Percentiles rank a stretch among this genome's conserved stretches.
phyloP scores from a whole-genome alignment of 2,329 filamentous ascomycete species.

The Helminthosporium solani region DNA sequence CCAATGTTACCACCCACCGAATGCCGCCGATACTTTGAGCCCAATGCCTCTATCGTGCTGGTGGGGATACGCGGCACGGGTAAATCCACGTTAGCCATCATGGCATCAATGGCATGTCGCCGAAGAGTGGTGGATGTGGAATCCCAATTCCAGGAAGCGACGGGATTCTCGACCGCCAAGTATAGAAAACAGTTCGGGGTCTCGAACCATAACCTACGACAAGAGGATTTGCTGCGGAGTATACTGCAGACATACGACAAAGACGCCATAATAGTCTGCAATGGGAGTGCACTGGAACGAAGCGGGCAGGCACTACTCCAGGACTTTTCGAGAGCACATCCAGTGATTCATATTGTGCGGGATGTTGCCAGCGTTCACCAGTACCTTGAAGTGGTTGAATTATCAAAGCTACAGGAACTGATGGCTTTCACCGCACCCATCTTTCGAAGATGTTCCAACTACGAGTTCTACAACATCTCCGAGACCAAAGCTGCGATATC shows the following conservation, averaged over 20 bases:
- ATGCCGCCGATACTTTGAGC: slow-evolving; percentile 49
- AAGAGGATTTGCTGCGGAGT: slow-evolving; percentile 61
- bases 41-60: slow-evolving; percentile 70
- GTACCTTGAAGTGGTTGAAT: slow-evolving; percentile 58
- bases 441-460: slow-evolving; percentile 67
- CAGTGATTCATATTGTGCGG: slow-evolving; percentile 69
- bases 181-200: slow-evolving; percentile 66
- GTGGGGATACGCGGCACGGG: slow-evolving; percentile 72
- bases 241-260: slow-evolving; percentile 60
- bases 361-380: slow-evolving; percentile 65
- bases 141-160: slow-evolving; percentile 64
- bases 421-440: slow-evolving; percentile 59
- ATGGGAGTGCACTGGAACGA: slow-evolving; percentile 66
- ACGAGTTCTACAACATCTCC: slow-evolving; percentile 75
- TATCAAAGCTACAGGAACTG: slow-evolving; percentile 59
- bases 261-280: slow-evolving; percentile 70
- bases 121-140: slow-evolving; percentile 70
- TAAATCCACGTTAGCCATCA: slow-evolving; percentile 74
- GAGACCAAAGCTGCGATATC: slow-evolving; percentile 46
- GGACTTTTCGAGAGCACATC: slow-evolving; percentile 64
- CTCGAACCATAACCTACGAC: slow-evolving; percentile 62
- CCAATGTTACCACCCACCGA: slow-evolving; percentile 18
- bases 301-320: slow-evolving; percentile 61
- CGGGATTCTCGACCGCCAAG: slow-evolving; percentile 60
- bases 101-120: slow-evolving; percentile 70